Base-by-base conservation (phyloP, 73 alveolate genomes). In the Breviolum minutum region DNA sequence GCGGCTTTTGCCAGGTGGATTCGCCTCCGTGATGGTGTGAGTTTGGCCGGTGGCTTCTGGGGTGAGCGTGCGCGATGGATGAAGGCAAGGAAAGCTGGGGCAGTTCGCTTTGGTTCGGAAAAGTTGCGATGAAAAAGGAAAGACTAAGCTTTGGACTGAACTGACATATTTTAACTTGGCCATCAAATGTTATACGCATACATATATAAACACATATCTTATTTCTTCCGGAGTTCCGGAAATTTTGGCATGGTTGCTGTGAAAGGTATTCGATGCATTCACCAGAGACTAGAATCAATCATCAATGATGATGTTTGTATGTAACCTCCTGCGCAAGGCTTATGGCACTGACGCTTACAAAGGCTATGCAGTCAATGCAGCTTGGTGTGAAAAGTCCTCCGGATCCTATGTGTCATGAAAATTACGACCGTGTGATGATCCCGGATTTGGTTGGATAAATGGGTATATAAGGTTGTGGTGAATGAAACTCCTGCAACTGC, bases 11-110 rank as follows among this genome's bases (percentile, higher is more conserved):
- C 8, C 48, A 92, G 98, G 98, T 92, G 98, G 98, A 92, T 92
- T 80, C 98, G 98, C 48, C 80, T 92, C 81, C 89, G 98, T 66
- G 98, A 92, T 66, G 98, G 98, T 27, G 98, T 92, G 76, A 92
- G 98, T 91, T 80, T 92, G 89, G 98, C 98, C 40, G 98, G 98
- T 12, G 98, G 98, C 82, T 92, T 73, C 91, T 92, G 98, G 98
- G 98, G 98, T 54, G 91, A 76, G 17, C 98, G 98, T 14, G 76
- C 98, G 68, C 77, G 98, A 16, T 92, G 91, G 91, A 92, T 92
- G 98, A 92, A 92, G 98, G 98, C 81, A 61, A 30, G 87, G 8
- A n/a, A n/a, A n/a, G n/a, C n/a, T n/a, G n/a, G 22, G 20, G 63
- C 77, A n/a, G 76, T n/a, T 26, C 63, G 87, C 24, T 62, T 27